Base-by-base conservation (phyloP, 2,329 filamentous ascomycete species). In the Xylariales sp. region DNA sequence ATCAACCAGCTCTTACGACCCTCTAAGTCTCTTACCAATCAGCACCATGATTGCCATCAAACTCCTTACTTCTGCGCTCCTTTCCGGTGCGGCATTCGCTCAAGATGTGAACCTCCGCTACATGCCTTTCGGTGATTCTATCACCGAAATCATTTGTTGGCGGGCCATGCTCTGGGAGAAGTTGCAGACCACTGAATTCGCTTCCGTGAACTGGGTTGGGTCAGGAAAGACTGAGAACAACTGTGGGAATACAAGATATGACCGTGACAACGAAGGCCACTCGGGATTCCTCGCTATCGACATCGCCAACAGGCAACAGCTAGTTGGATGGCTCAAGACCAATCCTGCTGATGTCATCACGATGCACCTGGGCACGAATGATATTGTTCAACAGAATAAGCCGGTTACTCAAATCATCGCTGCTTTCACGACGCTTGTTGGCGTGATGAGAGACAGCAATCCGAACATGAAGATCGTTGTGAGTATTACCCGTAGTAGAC, bases 331-430 rank as follows among this genome's bases (percentile, higher is more conserved):
- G 81, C 75, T 83, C 52, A 71, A 80, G 73, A 71, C 43, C 14
- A 83, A 81, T 68, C 80, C 80, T 0, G 81, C 82, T 1, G 81
- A 83, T 69, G 78, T 83, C 32, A 79, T 83, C 63, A 82, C 80
- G 9, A 83, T 83, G 80, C 81, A 83, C 71, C 69, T 83, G 1
- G 81, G 82, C 18, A 83, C 82, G 49, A 83, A 83, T 68, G 81
- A 83, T 58, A 80, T 79, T 65, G 80, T 80, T 57, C 79, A 80
- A 74, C 77, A 81, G 72, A 80, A 77, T 69, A 81, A 80, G 75
- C 71, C 75, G 3, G 72, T 75, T 0, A 65, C 69, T 39, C 77
- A 81, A 46, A 82, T 83, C 62, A 78, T 82, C 30, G 73, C 77
- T 10, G 81, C 81, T 7, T 83, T 82, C 68, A 79, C 78, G 5